A percentile compares a stretch with the other conserved stretches of the same genome.
phyloP scores from a whole-genome alignment of 176 grass and related monocot species.

The Oryza nivara region DNA sequence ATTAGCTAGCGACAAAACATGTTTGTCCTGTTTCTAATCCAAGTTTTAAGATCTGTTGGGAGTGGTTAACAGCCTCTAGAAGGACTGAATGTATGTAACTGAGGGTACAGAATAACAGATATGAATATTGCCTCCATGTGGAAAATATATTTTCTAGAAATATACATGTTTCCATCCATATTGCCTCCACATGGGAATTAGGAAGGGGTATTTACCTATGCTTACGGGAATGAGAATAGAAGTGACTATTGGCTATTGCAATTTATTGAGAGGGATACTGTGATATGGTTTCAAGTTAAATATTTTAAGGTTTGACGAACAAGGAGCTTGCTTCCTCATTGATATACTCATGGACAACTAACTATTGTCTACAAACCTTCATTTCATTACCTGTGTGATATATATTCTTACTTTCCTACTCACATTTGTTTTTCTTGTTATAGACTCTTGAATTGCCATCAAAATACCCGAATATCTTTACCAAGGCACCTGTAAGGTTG shows the following conservation, averaged over 20 bases:
- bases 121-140: background rate
- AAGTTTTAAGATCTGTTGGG: conserved; percentile 1
- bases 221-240: background rate
- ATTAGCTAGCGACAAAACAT: background rate
- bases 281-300: background rate
- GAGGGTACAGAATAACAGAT: background rate
- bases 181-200: background rate
- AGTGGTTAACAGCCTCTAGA: background rate
- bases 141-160: too few relatives aligned
- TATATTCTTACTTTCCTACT: conserved; percentile 30
- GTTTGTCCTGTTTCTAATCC: background rate
- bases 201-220: background rate
- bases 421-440: conserved; percentile 38
- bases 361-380: conserved; percentile 37
- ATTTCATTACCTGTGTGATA: background rate
- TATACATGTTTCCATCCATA: background rate
- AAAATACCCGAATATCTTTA: conserved; percentile 87
- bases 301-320: background rate
- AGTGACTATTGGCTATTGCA: conserved; percentile 15
- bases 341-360: conserved; percentile 20
- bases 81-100: conserved; percentile 5
- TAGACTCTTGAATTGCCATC: conserved; percentile 94
- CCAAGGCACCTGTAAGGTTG: conserved; percentile 77
- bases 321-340: conserved; percentile 20
- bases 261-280: background rate